Conservation (phyloP, 345 rosid genomes). For the Psidium guajava region DNA sequence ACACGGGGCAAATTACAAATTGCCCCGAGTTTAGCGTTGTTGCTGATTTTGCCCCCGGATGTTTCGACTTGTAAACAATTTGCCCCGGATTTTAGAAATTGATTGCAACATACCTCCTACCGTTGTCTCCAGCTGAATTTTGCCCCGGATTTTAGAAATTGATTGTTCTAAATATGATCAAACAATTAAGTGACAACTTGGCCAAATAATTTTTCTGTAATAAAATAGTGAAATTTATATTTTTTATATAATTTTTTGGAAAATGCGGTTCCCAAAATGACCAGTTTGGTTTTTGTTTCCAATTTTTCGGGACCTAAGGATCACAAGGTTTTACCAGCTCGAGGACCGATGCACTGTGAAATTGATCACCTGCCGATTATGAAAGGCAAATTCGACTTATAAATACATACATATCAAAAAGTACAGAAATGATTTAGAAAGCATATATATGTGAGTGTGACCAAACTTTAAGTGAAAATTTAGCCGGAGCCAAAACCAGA, state of each 20-base stretch:
- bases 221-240: background rate
- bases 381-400: background rate
- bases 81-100: background rate
- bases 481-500: background rate
- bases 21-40: background rate
- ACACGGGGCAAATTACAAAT: background rate
- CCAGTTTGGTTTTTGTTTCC: background rate
- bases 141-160: too few species aligned
- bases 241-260: background rate
- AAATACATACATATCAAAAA: background rate
- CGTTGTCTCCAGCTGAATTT: too few species aligned
- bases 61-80: background rate
- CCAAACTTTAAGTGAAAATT: background rate
- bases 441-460: too few species aligned
- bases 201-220: background rate
- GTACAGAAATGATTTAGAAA: background rate
- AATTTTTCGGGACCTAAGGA: background rate
- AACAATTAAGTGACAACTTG: background rate
- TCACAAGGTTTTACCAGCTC: background rate
- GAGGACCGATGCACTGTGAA: background rate
- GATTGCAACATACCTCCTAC: background rate
- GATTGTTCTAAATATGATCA: background rate
- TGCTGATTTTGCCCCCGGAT: background rate
- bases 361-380: accelerated
- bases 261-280: background rate